These are phyloP conservation scores for Aspergillus egyptiacus DNA, from an alignment of 495 filamentous ascomycete genomes.

Conservation along the genomic window DNA sequence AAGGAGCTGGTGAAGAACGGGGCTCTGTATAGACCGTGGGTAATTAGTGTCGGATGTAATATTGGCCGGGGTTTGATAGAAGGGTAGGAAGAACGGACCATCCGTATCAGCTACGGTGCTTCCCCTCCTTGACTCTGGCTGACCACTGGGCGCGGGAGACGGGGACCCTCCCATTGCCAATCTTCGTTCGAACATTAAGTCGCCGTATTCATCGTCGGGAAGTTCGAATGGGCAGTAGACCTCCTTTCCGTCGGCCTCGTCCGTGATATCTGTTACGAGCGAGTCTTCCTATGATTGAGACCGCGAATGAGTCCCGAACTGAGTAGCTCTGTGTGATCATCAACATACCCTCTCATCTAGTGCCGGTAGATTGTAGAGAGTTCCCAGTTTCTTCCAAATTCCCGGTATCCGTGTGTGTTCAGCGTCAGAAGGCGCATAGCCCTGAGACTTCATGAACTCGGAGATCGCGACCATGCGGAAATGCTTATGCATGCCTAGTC, in stretches of 20 bases:
- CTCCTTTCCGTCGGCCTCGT: conserved; percentile 54
- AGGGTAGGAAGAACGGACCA: conserved; percentile 28
- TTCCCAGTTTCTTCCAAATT: conserved; percentile 83
- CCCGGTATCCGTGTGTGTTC: conserved; percentile 81
- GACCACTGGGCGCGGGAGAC: conserved; percentile 50
- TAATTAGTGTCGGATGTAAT: conserved; percentile 9
- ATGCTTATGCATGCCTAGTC: conserved; percentile 88
- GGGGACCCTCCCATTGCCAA: conserved; percentile 54
- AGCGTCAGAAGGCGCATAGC: conserved; percentile 59
- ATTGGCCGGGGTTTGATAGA: no score
- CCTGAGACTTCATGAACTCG: conserved; percentile 78
- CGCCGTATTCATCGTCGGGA: conserved; percentile 70
- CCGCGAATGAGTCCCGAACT: background rate
- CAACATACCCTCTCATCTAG: conserved; percentile 72
- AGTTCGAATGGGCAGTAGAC: conserved; percentile 65
- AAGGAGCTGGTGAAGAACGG: conserved; percentile 44
- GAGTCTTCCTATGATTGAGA: conserved; percentile 40
- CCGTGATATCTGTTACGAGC: conserved; percentile 50
- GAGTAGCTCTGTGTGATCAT: background rate
- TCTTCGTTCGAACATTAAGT: conserved; percentile 64
- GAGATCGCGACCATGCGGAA: conserved; percentile 91
- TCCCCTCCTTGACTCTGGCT: conserved; percentile 36
- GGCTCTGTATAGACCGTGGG: conserved; percentile 31
- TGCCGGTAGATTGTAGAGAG: conserved; percentile 80
- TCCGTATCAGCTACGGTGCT: conserved; percentile 51